Percentiles rank a stretch among this genome's conserved stretches.
Evolutionary conservation across 106 monocot species (phyloP).

Genomic region (Allium cepa): DNA sequence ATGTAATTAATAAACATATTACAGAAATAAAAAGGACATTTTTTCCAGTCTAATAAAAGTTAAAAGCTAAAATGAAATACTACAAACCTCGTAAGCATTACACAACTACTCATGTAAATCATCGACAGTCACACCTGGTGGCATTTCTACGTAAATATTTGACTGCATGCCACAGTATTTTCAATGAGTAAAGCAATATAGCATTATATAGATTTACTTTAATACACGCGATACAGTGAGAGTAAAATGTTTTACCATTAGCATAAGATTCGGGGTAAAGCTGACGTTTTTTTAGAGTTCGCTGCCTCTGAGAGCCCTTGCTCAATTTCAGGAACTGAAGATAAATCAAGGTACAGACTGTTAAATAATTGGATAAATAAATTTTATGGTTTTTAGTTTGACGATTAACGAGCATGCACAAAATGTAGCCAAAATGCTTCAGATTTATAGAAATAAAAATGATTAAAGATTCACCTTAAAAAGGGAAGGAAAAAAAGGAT

Average conservation of each 20-base stretch:
- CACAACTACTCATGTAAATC: conserved; percentile 56
- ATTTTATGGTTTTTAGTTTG: too few species aligned
- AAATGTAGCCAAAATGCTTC: too few species aligned
- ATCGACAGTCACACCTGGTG: conserved; percentile 64
- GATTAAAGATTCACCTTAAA: too few species aligned
- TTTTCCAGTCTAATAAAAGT: too few species aligned
- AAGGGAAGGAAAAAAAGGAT: too few species aligned
- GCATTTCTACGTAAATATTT: conserved; percentile 85
- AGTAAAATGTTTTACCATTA: conserved; percentile 57
- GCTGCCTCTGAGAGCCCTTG: conserved; percentile 92
- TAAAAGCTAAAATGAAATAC: too few species aligned
- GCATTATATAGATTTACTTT: too few species aligned
- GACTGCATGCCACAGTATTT: conserved; percentile 91
- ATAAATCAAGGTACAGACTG: not conserved
- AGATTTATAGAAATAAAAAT: too few species aligned
- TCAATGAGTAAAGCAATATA: not conserved
- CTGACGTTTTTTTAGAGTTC: conserved; percentile 71
- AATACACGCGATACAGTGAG: not conserved
- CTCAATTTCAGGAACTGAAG: conserved; percentile 95
- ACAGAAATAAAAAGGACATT: too few species aligned
- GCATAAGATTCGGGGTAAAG: conserved; percentile 95
- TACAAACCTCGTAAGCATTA: conserved; percentile 53
- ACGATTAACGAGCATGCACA: too few species aligned
- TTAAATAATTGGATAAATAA: too few species aligned
- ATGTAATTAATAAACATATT: too few species aligned